Percentiles rank a stretch among this genome's conserved stretches.
These are phyloP conservation scores for Carex scoparia DNA, from an alignment of 176 grass and related monocot genomes.

Conservation along the genomic window DNA sequence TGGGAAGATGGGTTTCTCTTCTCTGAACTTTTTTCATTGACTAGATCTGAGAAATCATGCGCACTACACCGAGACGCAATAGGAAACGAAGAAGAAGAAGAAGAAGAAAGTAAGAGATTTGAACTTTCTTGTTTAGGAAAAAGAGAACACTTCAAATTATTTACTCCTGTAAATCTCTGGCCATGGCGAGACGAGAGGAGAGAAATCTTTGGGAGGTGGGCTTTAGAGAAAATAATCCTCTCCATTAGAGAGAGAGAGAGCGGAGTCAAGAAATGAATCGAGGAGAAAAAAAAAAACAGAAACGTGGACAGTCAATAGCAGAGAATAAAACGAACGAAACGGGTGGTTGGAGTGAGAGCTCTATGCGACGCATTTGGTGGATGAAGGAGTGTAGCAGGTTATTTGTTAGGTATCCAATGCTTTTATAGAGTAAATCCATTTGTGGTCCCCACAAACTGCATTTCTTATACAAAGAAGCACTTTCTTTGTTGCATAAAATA, in stretches of 20 bases:
- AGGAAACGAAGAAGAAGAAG: neutral
- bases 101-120: neutral
- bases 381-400: neutral
- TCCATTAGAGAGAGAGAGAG: constrained; percentile 25
- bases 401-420: neutral
- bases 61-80: neutral
- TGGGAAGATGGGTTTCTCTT: neutral
- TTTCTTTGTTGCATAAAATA: neutral
- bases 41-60: neutral
- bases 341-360: neutral
- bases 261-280: neutral
- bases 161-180: neutral
- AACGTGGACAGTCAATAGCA: neutral
- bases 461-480: neutral
- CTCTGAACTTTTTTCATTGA: neutral
- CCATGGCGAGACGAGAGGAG: constrained; percentile 7
- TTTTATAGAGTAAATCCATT: neutral
- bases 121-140: constrained; percentile 19
- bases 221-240: constrained; percentile 30
- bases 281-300: neutral
- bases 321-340: neutral
- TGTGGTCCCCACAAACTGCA: neutral
- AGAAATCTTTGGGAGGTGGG: constrained; percentile 15
- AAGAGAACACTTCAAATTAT: neutral
- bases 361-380: neutral